Percentiles rank a stretch among this genome's conserved stretches.
phyloP scores from a whole-genome alignment of 208 protist genomes.

The Blastocrithidia nonstop region DNA sequence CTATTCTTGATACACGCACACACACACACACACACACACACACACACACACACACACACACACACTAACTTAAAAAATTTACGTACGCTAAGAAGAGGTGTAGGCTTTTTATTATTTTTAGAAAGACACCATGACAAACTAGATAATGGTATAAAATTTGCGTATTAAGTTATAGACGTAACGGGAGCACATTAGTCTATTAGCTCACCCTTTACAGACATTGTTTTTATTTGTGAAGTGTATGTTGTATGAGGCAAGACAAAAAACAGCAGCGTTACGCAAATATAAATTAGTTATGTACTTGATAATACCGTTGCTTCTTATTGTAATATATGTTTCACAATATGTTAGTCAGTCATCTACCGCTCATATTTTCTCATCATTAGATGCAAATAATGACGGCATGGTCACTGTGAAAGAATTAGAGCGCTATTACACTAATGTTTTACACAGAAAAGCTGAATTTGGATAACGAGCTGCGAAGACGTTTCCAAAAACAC shows the following conservation, averaged over 20 bases:
- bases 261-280: not conserved
- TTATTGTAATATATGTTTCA: not conserved
- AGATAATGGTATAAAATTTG: too few species aligned
- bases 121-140: too few species aligned
- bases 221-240: not conserved
- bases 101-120: too few species aligned
- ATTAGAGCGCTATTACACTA: constrained; percentile 38
- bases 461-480: constrained; percentile 7
- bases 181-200: not conserved
- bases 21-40: too few species aligned
- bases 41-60: too few species aligned
- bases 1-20: too few species aligned
- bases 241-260: not conserved
- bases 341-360: not conserved
- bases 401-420: constrained; percentile 24
- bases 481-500: constrained; percentile 12
- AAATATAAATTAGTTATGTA: not conserved
- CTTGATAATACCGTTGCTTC: not conserved
- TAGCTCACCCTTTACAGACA: not conserved
- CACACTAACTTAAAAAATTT: too few species aligned
- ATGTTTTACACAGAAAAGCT: constrained; percentile 11
- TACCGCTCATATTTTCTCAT: constrained; percentile 10
- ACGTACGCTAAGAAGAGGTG: too few species aligned
- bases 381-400: constrained; percentile 34
- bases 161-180: not conserved